Evolutionary conservation across 371 early-diverging fungal genomes (phyloP).

Genomic region (Quaeritorhiza haematococci): DNA sequence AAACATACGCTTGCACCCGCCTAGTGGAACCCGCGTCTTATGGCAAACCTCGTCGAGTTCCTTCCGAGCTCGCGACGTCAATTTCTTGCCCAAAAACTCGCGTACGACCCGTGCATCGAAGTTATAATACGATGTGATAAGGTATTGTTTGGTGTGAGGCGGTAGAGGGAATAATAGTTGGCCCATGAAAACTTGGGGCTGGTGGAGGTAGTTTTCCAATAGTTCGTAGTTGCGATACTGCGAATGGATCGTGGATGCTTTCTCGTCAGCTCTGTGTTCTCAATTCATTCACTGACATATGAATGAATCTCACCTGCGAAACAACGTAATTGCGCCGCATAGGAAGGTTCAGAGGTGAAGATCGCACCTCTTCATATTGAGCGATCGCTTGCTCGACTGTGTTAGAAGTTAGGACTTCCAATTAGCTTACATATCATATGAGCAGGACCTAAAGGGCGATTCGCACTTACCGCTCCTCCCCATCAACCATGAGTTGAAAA

Average conservation of each 20-base stretch:
- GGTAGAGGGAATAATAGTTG: slow-evolving; percentile 43
- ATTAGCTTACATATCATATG: too few relatives aligned
- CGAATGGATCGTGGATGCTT: too few relatives aligned
- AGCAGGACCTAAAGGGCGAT: too few relatives aligned
- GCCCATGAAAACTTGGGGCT: slow-evolving; percentile 23
- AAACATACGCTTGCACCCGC: slow-evolving; percentile 58
- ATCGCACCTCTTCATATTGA: too few relatives aligned
- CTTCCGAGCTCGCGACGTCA: slow-evolving; percentile 32
- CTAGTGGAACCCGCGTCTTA: slow-evolving; percentile 38
- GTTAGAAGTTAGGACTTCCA: too few relatives aligned
- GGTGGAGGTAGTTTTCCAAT: slow-evolving; percentile 30
- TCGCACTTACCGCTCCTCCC: too few relatives aligned
- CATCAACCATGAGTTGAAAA: background rate
- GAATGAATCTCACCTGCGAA: background rate
- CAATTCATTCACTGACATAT: too few relatives aligned
- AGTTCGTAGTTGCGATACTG: slow-evolving; percentile 2
- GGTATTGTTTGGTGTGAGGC: slow-evolving; percentile 21
- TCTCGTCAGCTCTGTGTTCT: too few relatives aligned
- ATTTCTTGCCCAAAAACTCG: slow-evolving; percentile 49
- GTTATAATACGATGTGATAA: slow-evolving; percentile 55
- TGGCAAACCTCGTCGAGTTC: slow-evolving; percentile 43
- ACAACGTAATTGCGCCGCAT: background rate
- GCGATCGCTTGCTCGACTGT: too few relatives aligned
- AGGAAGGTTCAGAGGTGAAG: background rate
- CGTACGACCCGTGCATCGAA: slow-evolving; percentile 52